Evolutionary conservation across 139 green algal species (phyloP).

Genomic region (Haematococcus lacustris): DNA sequence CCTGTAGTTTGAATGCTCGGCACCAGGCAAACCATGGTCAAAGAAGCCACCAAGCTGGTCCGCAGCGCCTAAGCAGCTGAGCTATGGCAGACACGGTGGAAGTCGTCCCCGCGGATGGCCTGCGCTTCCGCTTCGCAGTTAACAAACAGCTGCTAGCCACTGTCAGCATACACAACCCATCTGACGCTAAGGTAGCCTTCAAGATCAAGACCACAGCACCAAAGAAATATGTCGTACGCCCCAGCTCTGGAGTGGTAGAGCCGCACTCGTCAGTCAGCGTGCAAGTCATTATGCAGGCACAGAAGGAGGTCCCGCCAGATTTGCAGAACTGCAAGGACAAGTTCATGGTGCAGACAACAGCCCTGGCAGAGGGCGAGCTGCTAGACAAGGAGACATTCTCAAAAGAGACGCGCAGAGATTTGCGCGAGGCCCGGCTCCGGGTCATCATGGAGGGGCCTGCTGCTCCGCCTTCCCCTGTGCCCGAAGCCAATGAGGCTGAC

Average conservation of each 20-base stretch:
- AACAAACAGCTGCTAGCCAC: conserved; percentile 43
- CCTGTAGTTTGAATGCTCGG: no score
- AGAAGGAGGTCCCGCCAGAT: conserved; percentile 51
- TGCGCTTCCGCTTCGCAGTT: neutral
- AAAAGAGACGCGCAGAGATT: conserved; percentile 17
- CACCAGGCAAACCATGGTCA: no score
- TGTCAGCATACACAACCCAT: conserved; percentile 40
- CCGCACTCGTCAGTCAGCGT: conserved; percentile 10
- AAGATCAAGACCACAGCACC: conserved; percentile 57
- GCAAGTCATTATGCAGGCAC: conserved; percentile 47
- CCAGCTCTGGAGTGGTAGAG: conserved; percentile 44
- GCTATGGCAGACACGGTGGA: neutral
- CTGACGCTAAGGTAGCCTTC: conserved; percentile 27
- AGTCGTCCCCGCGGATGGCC: neutral
- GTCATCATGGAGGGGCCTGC: conserved; percentile 48
- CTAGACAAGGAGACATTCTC: conserved; percentile 36
- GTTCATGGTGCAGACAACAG: conserved; percentile 52
- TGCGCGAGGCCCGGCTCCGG: conserved; percentile 36
- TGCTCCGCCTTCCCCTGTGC: conserved; percentile 44
- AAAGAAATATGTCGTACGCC: conserved; percentile 57
- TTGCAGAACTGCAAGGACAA: conserved; percentile 55
- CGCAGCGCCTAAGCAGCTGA: no score
- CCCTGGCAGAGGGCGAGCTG: conserved; percentile 28
- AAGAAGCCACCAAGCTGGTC: no score
- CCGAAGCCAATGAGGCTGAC: conserved; percentile 29